A percentile compares a stretch with the other conserved stretches of the same genome.
Evolutionary conservation across 352 stramenopile species (phyloP).

Genomic region (Pythium rhizo-oryzae): DNA sequence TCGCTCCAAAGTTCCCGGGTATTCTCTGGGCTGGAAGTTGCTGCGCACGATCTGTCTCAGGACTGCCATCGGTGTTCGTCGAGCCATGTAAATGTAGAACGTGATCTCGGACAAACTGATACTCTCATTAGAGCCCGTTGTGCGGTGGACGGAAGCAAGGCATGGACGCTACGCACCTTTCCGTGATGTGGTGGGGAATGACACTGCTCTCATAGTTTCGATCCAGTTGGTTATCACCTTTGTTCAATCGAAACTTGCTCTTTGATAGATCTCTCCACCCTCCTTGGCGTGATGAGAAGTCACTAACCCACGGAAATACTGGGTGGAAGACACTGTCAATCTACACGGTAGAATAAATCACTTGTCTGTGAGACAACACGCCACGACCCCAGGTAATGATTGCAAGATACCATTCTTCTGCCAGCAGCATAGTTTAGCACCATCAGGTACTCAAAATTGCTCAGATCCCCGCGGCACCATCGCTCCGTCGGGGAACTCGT

Average conservation of each 20-base stretch:
- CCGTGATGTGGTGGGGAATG: conserved; percentile 93
- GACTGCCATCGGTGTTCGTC: conserved; percentile 86
- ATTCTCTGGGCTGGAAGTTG: conserved; percentile 95
- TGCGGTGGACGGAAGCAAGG: neutral
- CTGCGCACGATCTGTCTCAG: conserved; percentile 88
- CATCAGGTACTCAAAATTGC: conserved; percentile 95
- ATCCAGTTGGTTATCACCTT: conserved; percentile 93
- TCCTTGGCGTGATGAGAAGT: conserved; percentile 69
- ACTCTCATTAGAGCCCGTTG: too few relatives aligned
- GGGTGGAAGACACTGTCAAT: conserved; percentile 87
- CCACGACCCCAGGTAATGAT: too few relatives aligned
- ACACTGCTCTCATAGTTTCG: conserved; percentile 87
- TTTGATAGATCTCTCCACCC: conserved; percentile 91
- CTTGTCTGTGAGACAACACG: too few relatives aligned
- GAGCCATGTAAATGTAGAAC: conserved; percentile 95
- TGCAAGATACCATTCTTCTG: conserved; percentile 58
- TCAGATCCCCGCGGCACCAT: conserved; percentile 90
- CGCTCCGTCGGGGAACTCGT: conserved; percentile 63
- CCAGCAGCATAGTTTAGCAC: conserved; percentile 90
- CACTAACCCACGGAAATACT: conserved; percentile 95
- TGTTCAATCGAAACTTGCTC: conserved; percentile 95
- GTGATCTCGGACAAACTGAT: conserved; percentile 93
- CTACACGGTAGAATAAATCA: conserved; percentile 22
- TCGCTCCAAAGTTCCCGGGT: conserved; percentile 87
- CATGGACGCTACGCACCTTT: conserved; percentile 53